Evolutionary conservation across 2,329 filamentous ascomycete species (phyloP).

Genomic region (Scedosporium dehoogii): DNA sequence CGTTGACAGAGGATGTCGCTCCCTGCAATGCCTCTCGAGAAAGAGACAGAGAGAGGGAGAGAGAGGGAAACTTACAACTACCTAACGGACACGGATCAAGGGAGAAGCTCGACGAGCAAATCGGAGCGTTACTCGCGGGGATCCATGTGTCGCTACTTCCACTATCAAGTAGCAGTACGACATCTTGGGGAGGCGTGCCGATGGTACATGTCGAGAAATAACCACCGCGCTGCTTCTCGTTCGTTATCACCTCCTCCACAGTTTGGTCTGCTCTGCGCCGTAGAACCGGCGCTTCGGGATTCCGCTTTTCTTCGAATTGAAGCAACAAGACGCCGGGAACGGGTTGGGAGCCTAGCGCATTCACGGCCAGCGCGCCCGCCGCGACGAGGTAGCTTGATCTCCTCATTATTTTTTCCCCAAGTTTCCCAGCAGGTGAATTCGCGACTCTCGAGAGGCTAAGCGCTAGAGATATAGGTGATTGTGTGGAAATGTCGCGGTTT

Average conservation of each 20-base stretch:
- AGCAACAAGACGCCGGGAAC: slow-evolving; percentile 1
- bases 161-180: slow-evolving; percentile 53
- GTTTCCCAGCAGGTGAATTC: background rate
- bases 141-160: slow-evolving; percentile 59
- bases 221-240: slow-evolving; percentile 5
- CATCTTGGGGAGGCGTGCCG: slow-evolving; percentile 45
- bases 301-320: slow-evolving; percentile 1
- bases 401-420: background rate
- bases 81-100: slow-evolving; percentile 29
- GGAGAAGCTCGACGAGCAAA: slow-evolving; percentile 24
- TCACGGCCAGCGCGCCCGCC: background rate
- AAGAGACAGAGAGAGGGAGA: background rate
- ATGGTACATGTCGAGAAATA: slow-evolving; percentile 49
- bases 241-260: slow-evolving; percentile 1
- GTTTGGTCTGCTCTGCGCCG: background rate
- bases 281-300: background rate
- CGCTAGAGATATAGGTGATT: no score
- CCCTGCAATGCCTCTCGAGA: background rate
- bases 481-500: background rate
- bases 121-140: slow-evolving; percentile 24
- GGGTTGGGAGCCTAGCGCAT: background rate
- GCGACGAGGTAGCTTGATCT: background rate
- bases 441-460: no score
- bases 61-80: slow-evolving; percentile 28
- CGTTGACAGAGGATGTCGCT: no score